These are phyloP conservation scores for Pseudogymnoascus sp. DNA, from an alignment of 2,329 filamentous ascomycete genomes.

Conservation along the genomic window DNA sequence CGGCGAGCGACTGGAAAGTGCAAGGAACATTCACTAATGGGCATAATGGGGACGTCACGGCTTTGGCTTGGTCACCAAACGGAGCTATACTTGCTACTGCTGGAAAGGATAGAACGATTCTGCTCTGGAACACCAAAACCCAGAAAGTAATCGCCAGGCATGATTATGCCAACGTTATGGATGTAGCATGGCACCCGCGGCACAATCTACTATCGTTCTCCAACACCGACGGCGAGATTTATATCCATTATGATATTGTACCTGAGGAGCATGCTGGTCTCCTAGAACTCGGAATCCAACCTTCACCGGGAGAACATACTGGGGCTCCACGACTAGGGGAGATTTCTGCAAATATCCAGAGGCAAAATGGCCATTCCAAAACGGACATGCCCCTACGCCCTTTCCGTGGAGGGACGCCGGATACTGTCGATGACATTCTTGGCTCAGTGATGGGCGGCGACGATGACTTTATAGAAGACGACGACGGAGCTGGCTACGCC, in stretches of 20 bases:
- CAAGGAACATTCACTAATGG: slow-evolving; percentile 71
- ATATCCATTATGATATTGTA: slow-evolving; percentile 70
- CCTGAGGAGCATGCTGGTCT: slow-evolving; percentile 47
- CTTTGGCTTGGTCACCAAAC: slow-evolving; percentile 88
- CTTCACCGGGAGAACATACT: slow-evolving; percentile 80
- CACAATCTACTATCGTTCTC: slow-evolving; percentile 88
- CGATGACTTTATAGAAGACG: slow-evolving; percentile 82
- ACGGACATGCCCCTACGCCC: slow-evolving; percentile 41
- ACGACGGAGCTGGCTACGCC: slow-evolving; percentile 87
- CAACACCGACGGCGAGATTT: slow-evolving; percentile 85
- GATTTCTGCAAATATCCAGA: slow-evolving; percentile 54
- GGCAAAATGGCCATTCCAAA: slow-evolving; percentile 42
- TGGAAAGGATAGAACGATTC: slow-evolving; percentile 57
- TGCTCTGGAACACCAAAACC: slow-evolving; percentile 84
- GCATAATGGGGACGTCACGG: slow-evolving; percentile 77
- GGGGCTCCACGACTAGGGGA: slow-evolving; percentile 49
- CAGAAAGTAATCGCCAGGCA: slow-evolving; percentile 72
- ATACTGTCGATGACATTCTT: slow-evolving; percentile 78
- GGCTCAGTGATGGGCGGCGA: slow-evolving; percentile 47
- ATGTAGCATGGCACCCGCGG: slow-evolving; percentile 82
- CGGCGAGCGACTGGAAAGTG: slow-evolving; percentile 81
- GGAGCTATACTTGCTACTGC: slow-evolving; percentile 74
- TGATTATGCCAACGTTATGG: slow-evolving; percentile 75
- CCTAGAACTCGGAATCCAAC: slow-evolving; percentile 53
- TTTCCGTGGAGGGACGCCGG: slow-evolving; percentile 54